Conservation (phyloP, 2,329 filamentous ascomycete species). For the Alternaria ventricosa region DNA sequence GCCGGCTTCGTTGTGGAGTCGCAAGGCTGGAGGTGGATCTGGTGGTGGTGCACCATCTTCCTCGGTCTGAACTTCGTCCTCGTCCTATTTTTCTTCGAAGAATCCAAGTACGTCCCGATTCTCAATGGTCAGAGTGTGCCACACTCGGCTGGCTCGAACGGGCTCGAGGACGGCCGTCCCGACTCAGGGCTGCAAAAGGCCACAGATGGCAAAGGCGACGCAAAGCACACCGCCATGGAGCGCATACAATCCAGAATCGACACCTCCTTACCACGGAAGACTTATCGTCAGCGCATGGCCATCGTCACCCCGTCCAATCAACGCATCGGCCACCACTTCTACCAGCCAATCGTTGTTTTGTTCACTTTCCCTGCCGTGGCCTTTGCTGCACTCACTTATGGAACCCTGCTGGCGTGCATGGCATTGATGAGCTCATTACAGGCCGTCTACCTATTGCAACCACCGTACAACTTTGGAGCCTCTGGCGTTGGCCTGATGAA, state of each 20-base stretch:
- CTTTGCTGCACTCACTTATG: slow-evolving; percentile 43
- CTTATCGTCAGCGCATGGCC: slow-evolving; percentile 53
- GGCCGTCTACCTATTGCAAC: slow-evolving; percentile 46
- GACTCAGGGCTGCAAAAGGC: neutral
- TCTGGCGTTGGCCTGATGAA: slow-evolving; percentile 50
- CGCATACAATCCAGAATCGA: slow-evolving; percentile 29
- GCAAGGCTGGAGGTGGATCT: slow-evolving; percentile 61
- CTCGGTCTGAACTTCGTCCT: slow-evolving; percentile 48
- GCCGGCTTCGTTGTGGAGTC: slow-evolving; percentile 51
- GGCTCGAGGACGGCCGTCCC: neutral
- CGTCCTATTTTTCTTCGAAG: slow-evolving; percentile 56
- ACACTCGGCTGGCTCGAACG: neutral
- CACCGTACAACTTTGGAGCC: slow-evolving; percentile 52
- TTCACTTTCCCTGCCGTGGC: slow-evolving; percentile 50
- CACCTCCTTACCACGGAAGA: slow-evolving; percentile 47
- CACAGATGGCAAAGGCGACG: slow-evolving; percentile 6
- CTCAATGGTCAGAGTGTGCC: slow-evolving; percentile 12
- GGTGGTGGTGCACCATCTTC: slow-evolving; percentile 56
- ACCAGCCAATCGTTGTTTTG: slow-evolving; percentile 48
- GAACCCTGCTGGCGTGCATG: slow-evolving; percentile 48
- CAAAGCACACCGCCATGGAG: slow-evolving; percentile 4
- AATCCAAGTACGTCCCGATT: slow-evolving; percentile 20
- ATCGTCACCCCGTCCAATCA: slow-evolving; percentile 40
- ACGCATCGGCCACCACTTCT: slow-evolving; percentile 36
- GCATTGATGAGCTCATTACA: slow-evolving; percentile 48